Evolutionary conservation across 1,284 basidiomycete genomes (phyloP).

Genomic region (Fomes fomentarius): DNA sequence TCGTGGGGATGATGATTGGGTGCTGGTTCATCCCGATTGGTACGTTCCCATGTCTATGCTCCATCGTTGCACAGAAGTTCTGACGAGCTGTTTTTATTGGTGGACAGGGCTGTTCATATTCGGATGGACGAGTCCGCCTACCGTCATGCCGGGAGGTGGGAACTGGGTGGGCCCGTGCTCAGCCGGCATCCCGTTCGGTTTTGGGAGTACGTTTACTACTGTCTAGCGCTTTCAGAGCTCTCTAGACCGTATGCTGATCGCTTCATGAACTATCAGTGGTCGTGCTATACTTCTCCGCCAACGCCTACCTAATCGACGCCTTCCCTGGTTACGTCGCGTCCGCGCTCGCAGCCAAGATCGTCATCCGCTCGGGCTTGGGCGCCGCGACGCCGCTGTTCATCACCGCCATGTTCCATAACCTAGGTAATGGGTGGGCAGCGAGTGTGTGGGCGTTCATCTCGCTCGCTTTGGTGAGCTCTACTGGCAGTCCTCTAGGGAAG

Average conservation of each 20-base stretch:
- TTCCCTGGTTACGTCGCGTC: slow-evolving; percentile 69
- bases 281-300: slow-evolving; percentile 31
- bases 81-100: too few relatives aligned
- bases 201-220: slow-evolving; percentile 41
- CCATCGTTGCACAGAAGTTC: too few relatives aligned
- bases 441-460: slow-evolving; percentile 45
- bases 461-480: slow-evolving; percentile 35
- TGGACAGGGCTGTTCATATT: slow-evolving; percentile 48
- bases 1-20: slow-evolving; percentile 50
- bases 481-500: slow-evolving; percentile 41
- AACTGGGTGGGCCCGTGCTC: slow-evolving; percentile 49
- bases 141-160: slow-evolving; percentile 35
- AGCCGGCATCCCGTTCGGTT: slow-evolving; percentile 52
- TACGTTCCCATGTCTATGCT: too few relatives aligned
- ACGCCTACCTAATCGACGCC: slow-evolving; percentile 65
- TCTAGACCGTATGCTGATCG: too few relatives aligned
- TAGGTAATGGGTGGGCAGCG: slow-evolving; percentile 57
- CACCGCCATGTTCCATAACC: slow-evolving; percentile 47
- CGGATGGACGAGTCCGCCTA: slow-evolving; percentile 40
- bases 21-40: slow-evolving; percentile 51
- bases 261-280: slow-evolving; percentile 24
- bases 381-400: slow-evolving; percentile 75
- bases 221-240: too few relatives aligned
- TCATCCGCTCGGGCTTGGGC: slow-evolving; percentile 65
- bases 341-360: slow-evolving; percentile 74